Conservation (phyloP, 495 filamentous ascomycete species). For the Penicillium steckii region DNA sequence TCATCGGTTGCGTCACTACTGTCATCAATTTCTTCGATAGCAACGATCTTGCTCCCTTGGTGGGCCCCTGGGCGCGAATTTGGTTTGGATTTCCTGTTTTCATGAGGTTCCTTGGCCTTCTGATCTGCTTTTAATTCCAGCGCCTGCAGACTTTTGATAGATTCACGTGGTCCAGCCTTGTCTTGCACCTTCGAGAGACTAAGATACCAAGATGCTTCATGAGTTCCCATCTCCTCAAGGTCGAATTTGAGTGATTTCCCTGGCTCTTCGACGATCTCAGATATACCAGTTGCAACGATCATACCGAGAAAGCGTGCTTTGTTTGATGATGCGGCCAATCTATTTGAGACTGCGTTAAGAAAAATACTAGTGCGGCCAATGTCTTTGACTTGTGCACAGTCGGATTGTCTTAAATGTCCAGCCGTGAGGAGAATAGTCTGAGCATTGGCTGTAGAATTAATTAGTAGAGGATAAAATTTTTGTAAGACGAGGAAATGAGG, state of each 20-base stretch:
- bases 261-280: constrained; percentile 72
- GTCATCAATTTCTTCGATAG: constrained; percentile 66
- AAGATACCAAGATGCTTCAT: constrained; percentile 78
- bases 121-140: neutral
- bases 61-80: constrained; percentile 16
- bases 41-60: constrained; percentile 52
- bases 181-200: constrained; percentile 63
- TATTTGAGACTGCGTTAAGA: constrained; percentile 79
- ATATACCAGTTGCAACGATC: constrained; percentile 80
- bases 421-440: constrained; percentile 77
- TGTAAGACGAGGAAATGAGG: constrained; percentile 8
- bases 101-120: neutral
- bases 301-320: constrained; percentile 85
- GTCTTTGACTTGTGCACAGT: constrained; percentile 57
- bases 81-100: constrained; percentile 7
- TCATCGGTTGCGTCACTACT: constrained; percentile 53
- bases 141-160: constrained; percentile 32
- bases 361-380: constrained; percentile 69
- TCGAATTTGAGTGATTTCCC: constrained; percentile 77
- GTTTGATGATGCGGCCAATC: constrained; percentile 72
- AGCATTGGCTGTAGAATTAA: constrained; percentile 57
- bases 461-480: neutral
- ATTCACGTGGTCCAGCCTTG: constrained; percentile 56
- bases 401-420: constrained; percentile 67
- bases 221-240: constrained; percentile 70